Evolutionary conservation across 2,329 filamentous ascomycete genomes (phyloP), one percentile per base, ranked within the genome.

Genomic region (Metarhizium robertsii): DNA sequence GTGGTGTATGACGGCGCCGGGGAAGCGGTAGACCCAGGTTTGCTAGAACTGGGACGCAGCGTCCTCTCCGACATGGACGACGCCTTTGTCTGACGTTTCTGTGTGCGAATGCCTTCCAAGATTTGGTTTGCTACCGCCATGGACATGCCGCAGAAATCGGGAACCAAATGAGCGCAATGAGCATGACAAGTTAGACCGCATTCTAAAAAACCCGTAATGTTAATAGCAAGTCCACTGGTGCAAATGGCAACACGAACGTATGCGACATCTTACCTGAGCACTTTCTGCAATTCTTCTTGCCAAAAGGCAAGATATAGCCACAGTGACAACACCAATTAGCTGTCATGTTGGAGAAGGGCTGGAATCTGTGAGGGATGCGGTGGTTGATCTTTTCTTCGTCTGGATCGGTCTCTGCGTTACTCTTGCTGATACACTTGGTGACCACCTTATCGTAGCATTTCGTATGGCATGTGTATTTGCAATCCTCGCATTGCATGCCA

Each of bases 351-450:
- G 91, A 91, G 70, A 95, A 99, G n/a, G 88, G 85, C 66, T 92
- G 86, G 78, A 97, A 99, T 54, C 94, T 87, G 80, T 99, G 94
- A 8, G 94, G 94, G 68, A 99, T 99, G 61, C 94, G 89, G 70
- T 99, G 94, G 70, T 99, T 99, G 82, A 99, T 95, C 79, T 97
- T 99, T 74, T 96, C 94, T 73, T 99, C 94, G 72, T 99, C 94
- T 25, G 94, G 92, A 70, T 99, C 94, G 6, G 90, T 95, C 71
- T 99, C 94, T 60, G 94, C 92, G 69, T 99, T 99, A 60, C 92
- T 96, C 72, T 99, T 97, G 75, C 92, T 97, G 72, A 99, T 99
- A 75, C 94, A 99, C 73, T 99, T 99, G 60, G 94, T 99, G 64
- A 99, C 94, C 50, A 99, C 94, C 71, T 92, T 95, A 16, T 84